Evolutionary conservation across 352 stramenopile genomes (phyloP), one percentile per base, ranked within the genome.

Genomic region (Pythium guiyangense): DNA sequence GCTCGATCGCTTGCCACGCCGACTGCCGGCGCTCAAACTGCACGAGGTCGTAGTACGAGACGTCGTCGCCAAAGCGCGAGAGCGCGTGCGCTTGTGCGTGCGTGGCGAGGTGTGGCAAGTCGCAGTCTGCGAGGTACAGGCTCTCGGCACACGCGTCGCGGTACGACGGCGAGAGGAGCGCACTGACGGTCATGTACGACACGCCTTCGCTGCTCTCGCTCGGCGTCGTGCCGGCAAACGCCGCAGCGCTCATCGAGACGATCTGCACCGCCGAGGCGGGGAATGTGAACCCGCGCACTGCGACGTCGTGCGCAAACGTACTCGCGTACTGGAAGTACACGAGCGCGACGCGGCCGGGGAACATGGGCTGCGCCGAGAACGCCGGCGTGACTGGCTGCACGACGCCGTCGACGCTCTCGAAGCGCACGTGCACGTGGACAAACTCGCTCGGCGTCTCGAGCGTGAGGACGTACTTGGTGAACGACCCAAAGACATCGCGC

Each of bases 321-420:
- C 71, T 84, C 14, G 57, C 56, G 64, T 78, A 84, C 8, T 65
- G 49, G 9, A 84, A n/a, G 12, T 72, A 63, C 44, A 78, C 45
- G 39, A 71, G 20, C 27, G 61, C 26, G 0, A 54, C 66, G 31
- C 60, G 63, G 2, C 71, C 74, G 6, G 67, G 64, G 49, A 82
- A 82, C 64, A 71, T 67, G 4, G 71, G 57, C 12, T 64, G 60
- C n/a, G 79, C 50, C 27, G 69, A 20, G 34, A 82, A 58, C 8
- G 60, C 40, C 20, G 58, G 42, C 10, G 57, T 54, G 14, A 72
- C 52, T 1, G 74, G 74, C 17, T 67, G 54, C 1, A 84, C 51
- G 6, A 54, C 64, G 9, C 74, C 74, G 26, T 54, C 49, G 1
- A 84, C 64, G 42, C 59, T 76, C 18, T 62, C 50, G 49, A 79